Evolutionary conservation across 805 yeast species (phyloP).

Genomic region (Myxozyma mucilagina): DNA sequence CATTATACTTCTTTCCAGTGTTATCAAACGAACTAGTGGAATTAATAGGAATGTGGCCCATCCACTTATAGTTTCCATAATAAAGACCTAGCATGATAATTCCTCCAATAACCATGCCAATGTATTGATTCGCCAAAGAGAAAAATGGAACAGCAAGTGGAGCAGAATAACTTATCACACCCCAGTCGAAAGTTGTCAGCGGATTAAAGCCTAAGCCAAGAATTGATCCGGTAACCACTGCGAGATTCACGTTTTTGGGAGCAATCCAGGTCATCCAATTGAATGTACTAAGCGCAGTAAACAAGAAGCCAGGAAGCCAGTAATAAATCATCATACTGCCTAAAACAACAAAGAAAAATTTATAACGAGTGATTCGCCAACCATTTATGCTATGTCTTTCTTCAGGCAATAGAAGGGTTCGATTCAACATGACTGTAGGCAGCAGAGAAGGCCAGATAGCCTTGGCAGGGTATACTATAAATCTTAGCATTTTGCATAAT

Average conservation of each 20-base stretch:
- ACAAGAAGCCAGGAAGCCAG: conserved; percentile 63
- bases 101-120: conserved; percentile 49
- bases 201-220: conserved; percentile 70
- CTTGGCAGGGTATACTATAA: conserved; percentile 43
- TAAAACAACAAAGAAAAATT: conserved; percentile 50
- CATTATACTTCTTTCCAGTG: conserved; percentile 53
- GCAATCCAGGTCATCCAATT: conserved; percentile 65
- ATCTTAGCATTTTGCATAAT: conserved; percentile 50
- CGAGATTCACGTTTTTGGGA: conserved; percentile 57
- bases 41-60: conserved; percentile 55
- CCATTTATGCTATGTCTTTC: conserved; percentile 48
- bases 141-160: conserved; percentile 22
- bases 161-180: conserved; percentile 37
- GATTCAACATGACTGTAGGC: conserved; percentile 56
- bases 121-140: conserved; percentile 47
- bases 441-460: conserved; percentile 67
- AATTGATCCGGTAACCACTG: conserved; percentile 62
- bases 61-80: conserved; percentile 57
- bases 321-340: conserved; percentile 46
- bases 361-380: conserved; percentile 57
- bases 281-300: conserved; percentile 60
- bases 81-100: conserved; percentile 53
- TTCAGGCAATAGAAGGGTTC: conserved; percentile 45
- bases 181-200: conserved; percentile 71
- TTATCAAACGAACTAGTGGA: conserved; percentile 52